Conservation (phyloP, 345 rosid species). For the Carallia pectinifolia region DNA sequence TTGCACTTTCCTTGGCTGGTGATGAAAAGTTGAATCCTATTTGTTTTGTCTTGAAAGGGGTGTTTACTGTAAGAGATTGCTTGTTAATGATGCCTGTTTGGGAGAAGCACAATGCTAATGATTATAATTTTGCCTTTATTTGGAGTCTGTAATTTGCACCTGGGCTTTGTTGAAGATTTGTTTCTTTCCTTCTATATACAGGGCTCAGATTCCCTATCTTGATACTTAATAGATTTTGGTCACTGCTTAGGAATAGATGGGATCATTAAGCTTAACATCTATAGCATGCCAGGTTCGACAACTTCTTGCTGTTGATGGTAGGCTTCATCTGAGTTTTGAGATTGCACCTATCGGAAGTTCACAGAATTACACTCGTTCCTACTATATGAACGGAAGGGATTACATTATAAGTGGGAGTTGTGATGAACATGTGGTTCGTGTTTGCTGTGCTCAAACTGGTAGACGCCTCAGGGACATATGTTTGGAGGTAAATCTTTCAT, state of each 20-base stretch:
- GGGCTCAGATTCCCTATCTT: background rate
- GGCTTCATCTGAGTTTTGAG: conserved; percentile 67
- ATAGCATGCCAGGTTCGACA: conserved; percentile 68
- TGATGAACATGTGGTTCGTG: conserved; percentile 80
- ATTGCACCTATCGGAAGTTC: conserved; percentile 73
- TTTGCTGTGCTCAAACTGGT: conserved; percentile 98
- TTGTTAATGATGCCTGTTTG: no score
- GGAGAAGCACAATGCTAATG: no score
- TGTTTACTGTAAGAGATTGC: no score
- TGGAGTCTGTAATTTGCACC: no score
- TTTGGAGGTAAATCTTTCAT: conserved; percentile 62
- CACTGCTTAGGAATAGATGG: background rate
- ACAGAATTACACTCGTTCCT: conserved; percentile 89
- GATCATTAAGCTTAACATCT: conserved; percentile 14
- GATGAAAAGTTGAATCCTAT: background rate
- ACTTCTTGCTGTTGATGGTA: conserved; percentile 87
- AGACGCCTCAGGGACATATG: conserved; percentile 88
- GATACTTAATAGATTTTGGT: background rate
- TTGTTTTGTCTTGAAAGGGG: background rate
- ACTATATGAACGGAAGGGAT: conserved; percentile 93
- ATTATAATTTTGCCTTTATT: no score
- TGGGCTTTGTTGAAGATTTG: background rate
- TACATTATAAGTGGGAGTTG: conserved; percentile 90
- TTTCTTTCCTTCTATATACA: conserved; percentile 3
- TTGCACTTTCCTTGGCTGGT: background rate